Conservation (phyloP, 306 rosid genomes). For the Citrullus mucosospermus region DNA sequence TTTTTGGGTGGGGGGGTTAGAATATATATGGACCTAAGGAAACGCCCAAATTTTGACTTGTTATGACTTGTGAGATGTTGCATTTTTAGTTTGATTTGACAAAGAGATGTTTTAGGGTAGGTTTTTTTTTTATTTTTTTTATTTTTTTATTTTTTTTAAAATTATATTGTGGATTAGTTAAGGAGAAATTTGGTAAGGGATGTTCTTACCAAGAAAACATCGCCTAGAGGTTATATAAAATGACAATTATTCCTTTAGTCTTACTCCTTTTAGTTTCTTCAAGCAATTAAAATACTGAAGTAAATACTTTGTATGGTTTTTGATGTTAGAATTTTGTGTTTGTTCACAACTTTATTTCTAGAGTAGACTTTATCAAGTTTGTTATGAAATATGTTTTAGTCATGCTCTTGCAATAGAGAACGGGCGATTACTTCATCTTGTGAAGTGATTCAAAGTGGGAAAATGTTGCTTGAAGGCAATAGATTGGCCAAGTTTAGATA, state of each 20-base stretch:
- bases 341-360: background rate
- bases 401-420: background rate
- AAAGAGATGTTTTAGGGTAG: background rate
- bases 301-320: background rate
- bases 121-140: no score
- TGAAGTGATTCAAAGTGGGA: background rate
- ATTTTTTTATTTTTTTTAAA: background rate
- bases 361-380: background rate
- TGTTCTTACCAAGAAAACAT: background rate
- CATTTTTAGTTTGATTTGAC: no score
- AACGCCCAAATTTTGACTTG: no score
- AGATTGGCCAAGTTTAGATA: background rate
- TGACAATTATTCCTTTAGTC: background rate
- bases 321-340: background rate
- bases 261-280: background rate
- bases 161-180: background rate
- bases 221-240: background rate
- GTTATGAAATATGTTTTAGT: background rate
- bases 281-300: background rate
- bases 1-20: no score
- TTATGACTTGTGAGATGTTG: no score
- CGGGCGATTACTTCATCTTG: background rate
- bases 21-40: no score
- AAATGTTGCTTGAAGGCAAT: background rate
- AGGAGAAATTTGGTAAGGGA: background rate